Percentiles rank a stretch among this genome's conserved stretches.
Conservation (phyloP, 306 rosid species). For the Quercus gilva region DNA sequence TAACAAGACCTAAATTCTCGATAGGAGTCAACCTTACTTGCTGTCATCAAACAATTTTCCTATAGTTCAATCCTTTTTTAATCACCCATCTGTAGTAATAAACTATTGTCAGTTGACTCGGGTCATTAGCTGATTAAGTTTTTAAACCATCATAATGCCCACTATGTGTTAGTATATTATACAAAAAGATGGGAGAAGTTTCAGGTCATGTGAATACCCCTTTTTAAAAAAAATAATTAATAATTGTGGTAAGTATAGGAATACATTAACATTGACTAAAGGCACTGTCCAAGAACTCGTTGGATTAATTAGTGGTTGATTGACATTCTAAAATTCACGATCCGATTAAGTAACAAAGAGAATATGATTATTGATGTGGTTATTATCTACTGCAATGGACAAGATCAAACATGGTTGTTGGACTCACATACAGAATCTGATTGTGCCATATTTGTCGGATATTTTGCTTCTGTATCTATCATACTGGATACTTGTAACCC, state of each 20-base stretch:
- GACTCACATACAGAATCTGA: background rate
- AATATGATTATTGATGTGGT: background rate
- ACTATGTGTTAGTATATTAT: too few species aligned
- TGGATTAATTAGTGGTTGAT: background rate
- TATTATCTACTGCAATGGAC: background rate
- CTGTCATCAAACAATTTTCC: too few species aligned
- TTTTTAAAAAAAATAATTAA: too few species aligned
- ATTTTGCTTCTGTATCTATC: background rate
- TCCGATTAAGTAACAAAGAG: background rate
- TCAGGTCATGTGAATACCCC: too few species aligned
- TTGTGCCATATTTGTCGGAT: background rate
- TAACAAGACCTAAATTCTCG: too few species aligned
- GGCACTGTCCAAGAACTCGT: background rate
- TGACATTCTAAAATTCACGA: background rate
- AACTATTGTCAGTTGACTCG: too few species aligned
- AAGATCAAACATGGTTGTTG: constrained; percentile 15
- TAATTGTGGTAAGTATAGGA: background rate
- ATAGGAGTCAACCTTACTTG: too few species aligned
- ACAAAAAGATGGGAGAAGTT: too few species aligned
- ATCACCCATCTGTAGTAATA: too few species aligned
- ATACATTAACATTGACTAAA: background rate
- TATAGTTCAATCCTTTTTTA: too few species aligned
- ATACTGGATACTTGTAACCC: background rate
- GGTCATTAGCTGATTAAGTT: too few species aligned
- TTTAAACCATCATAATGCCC: too few species aligned